Conservation (phyloP, 495 filamentous ascomycete species). For the Lasiosphaeria hispida region DNA sequence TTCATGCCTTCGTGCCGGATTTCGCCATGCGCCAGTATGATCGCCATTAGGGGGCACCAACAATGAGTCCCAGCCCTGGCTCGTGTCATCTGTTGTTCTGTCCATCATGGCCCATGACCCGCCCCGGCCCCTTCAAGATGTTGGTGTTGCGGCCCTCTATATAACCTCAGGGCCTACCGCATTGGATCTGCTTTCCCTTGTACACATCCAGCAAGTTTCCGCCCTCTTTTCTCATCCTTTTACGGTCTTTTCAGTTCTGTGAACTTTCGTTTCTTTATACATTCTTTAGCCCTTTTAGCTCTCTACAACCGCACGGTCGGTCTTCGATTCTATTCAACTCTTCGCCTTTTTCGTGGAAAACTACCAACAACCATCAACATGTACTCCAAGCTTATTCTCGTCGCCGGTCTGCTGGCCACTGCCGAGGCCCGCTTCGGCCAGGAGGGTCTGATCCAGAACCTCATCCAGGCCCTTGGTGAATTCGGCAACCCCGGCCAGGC, state of each 20-base stretch:
- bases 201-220: slow-evolving; percentile 33
- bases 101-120: slow-evolving; percentile 14
- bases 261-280: slow-evolving; percentile 45
- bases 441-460: slow-evolving; percentile 46
- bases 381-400: slow-evolving; percentile 42
- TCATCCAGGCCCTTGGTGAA: slow-evolving; percentile 43
- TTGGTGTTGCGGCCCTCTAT: slow-evolving; percentile 17
- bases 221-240: slow-evolving; percentile 28
- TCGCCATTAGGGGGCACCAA: slow-evolving; percentile 30
- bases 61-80: slow-evolving; percentile 20
- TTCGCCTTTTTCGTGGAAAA: slow-evolving; percentile 26
- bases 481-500: slow-evolving; percentile 53
- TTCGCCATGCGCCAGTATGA: slow-evolving; percentile 30
- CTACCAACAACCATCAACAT: slow-evolving; percentile 34
- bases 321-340: slow-evolving; percentile 32
- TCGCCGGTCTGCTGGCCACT: slow-evolving; percentile 44
- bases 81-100: slow-evolving; percentile 20
- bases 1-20: slow-evolving; percentile 21
- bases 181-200: slow-evolving; percentile 33
- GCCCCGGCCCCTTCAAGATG: neutral
- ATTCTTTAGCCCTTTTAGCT: slow-evolving; percentile 40
- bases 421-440: slow-evolving; percentile 56
- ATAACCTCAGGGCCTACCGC: slow-evolving; percentile 23
- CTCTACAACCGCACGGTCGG: slow-evolving; percentile 39
- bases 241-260: slow-evolving; percentile 46